These are phyloP conservation scores for Cercospora sp. DNA, from an alignment of 2,329 filamentous ascomycete genomes.

Conservation along the genomic window DNA sequence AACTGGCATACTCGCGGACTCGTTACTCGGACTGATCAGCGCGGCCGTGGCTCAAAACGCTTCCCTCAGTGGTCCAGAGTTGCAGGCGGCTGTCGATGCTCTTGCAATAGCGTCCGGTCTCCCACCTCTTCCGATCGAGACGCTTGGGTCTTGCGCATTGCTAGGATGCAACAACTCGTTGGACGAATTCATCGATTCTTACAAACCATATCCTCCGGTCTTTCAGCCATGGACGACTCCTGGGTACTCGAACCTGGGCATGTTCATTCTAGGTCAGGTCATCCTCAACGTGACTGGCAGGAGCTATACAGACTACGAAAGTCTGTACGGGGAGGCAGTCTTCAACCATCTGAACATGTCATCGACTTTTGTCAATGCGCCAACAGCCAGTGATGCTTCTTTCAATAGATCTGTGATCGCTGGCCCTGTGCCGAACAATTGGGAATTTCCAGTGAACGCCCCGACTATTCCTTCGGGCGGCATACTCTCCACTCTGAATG, in stretches of 20 bases:
- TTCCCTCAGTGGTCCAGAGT: not conserved
- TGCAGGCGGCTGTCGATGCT: not conserved
- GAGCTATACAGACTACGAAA: slow-evolving; percentile 45
- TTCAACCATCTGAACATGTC: slow-evolving; percentile 28
- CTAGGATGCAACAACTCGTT: not conserved
- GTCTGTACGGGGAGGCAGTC: slow-evolving; percentile 46
- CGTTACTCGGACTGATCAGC: not conserved
- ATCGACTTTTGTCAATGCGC: slow-evolving; percentile 39
- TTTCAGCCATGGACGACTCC: slow-evolving; percentile 9
- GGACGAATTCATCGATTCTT: not conserved
- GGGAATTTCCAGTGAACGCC: not conserved
- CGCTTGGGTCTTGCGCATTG: not conserved
- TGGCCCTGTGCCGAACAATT: not conserved
- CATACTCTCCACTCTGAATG: slow-evolving; percentile 5
- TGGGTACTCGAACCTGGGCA: slow-evolving; percentile 11
- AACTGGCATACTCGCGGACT: not conserved
- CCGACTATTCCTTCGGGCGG: slow-evolving; percentile 8
- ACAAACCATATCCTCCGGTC: slow-evolving; percentile 2
- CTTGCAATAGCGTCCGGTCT: not conserved
- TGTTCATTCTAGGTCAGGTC: slow-evolving; percentile 8
- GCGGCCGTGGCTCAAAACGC: not conserved
- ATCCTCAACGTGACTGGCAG: slow-evolving; percentile 43
- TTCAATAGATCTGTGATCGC: not conserved
- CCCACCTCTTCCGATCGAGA: not conserved
- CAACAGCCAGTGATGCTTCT: not conserved